Evolutionary conservation across 352 stramenopile species (phyloP).

Genomic region (Globisporangium nodosum): DNA sequence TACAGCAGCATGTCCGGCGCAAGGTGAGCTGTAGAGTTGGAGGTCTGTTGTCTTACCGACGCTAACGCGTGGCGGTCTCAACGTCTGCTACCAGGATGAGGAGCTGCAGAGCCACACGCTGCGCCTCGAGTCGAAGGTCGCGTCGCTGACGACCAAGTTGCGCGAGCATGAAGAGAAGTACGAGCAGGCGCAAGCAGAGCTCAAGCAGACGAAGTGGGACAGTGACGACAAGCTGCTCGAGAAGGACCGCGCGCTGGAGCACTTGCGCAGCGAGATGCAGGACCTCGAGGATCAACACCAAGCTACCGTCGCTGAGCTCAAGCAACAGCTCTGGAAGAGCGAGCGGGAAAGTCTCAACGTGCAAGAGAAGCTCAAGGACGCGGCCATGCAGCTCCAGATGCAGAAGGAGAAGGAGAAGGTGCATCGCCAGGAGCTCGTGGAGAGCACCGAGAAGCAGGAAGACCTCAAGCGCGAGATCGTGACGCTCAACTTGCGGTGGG

Average conservation of each 20-base stretch:
- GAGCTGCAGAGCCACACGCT: slow-evolving; percentile 21
- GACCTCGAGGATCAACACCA: slow-evolving; percentile 56
- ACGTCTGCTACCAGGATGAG: slow-evolving; percentile 12
- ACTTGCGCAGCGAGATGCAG: slow-evolving; percentile 36
- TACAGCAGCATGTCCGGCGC: slow-evolving; percentile 37
- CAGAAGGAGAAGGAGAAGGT: slow-evolving; percentile 63
- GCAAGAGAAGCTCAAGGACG: slow-evolving; percentile 48
- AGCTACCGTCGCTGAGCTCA: slow-evolving; percentile 28
- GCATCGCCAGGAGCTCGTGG: slow-evolving; percentile 44
- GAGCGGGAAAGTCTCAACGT: slow-evolving; percentile 38
- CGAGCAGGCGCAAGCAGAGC: slow-evolving; percentile 40
- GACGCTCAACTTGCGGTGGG: slow-evolving; percentile 55
- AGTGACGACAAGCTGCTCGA: slow-evolving; percentile 50
- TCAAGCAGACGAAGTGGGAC: slow-evolving; percentile 64
- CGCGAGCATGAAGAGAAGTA: slow-evolving; percentile 43
- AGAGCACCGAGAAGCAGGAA: slow-evolving; percentile 53
- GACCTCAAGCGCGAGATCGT: slow-evolving; percentile 59
- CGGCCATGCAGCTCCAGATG: slow-evolving; percentile 31
- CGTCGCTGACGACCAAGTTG: slow-evolving; percentile 37
- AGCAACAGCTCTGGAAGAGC: slow-evolving; percentile 44
- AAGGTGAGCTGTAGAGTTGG: slow-evolving; percentile 23
- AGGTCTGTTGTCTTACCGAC: too few relatives aligned
- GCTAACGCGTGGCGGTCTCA: not conserved
- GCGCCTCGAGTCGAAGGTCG: slow-evolving; percentile 35
- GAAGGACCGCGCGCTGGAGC: slow-evolving; percentile 55